Base-by-base conservation (phyloP, 352 stramenopile species). In the Phytopythium mirpurense region DNA sequence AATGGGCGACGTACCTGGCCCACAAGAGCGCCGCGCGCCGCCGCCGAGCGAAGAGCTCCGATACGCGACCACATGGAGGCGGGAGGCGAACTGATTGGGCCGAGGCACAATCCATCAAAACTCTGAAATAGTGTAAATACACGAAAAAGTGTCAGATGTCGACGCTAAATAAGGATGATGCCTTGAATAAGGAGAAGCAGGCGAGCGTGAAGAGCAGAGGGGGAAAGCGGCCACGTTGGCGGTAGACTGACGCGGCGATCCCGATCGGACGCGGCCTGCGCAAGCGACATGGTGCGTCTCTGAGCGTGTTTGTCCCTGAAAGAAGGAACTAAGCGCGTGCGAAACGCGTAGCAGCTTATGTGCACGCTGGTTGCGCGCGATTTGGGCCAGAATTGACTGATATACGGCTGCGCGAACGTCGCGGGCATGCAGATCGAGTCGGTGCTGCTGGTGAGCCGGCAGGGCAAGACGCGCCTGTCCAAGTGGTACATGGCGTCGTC, bases 401-500 rank as follows among this genome's bases (percentile, higher is more conserved):
- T 21, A 2, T 47, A 32, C 23, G 41, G 6, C 41, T n/a, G 18
- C n/a, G n/a, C 18, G 37, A 43, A 43, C 8, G 19, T 18, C 4
- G 14, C 10, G 1, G 2, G 35, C 63, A 24, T 55, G 14, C 48
- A 94, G 86, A 95, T 97, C 58, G 82, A 96, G 58, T 73, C 86
- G 2, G 62, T 97, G 37, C 70, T 97, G 42, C 76, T 97, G 10
- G 79, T 96, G 63, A 96, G 81, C 56, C 88, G 89, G 49, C 89
- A 97, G 67, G 89, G 89, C 62, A 97, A 97, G 71, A 94, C 93
- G 51, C 86, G 89, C 32, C 73, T 97, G 6, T 77, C 84, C 63
- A 96, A 96, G 67, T 97, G 88, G 78, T 97, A 97, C 69, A 68
- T 83, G 52, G 72, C 68, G 14, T 77, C 79, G 46, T 83, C 82